Base-by-base conservation (phyloP, 2,329 filamentous ascomycete species). In the Macrophomina pseudophaseolina region DNA sequence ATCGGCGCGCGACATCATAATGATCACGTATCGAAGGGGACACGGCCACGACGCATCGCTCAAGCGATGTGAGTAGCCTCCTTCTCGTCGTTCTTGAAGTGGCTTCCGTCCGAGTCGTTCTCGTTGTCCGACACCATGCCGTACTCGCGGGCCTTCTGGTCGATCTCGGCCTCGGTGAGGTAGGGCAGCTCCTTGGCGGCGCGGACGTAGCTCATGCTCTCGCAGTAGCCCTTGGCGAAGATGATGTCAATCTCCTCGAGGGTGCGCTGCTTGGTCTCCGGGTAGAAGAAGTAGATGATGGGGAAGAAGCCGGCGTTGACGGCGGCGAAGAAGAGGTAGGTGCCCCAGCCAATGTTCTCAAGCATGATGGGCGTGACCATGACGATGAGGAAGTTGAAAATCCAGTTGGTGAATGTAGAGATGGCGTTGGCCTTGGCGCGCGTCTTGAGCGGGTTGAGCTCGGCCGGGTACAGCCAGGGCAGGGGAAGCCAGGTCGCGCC, bases 401-500 rank as follows among this genome's bases (percentile, higher is more conserved):
- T 69, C 84, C 84, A 86, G 76, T 86, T 86, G 35, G 79, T 80
- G 74, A 81, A 82, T 8, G 84, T 86, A 0, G 83, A 84, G 14
- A 86, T 76, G 1, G 84, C 84, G 72, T 86, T 86, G 51, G 84
- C 84, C 76, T 86, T 85, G 54, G 83, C 82, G 56, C 85, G 80
- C 9, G 83, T 86, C 74, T 83, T 84, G 73, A 85, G 81, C 8
- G 85, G 84, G 66, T 84, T 85, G 72, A 85, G 76, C 69, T 85
- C 85, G 59, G 84, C 82, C 0, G 83, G 63, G 23, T 48, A 79
- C 68, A 78, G 70, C 88, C 87, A 91, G 0, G 88, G 88, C 23
- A 89, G 81, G 11, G 88, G 87, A 8, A 90, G 74, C 84, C 87
- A 89, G 0, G 86, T 88, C 0, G 88, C 87, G 44, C 88, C 89